Conservation (phyloP, 208 protist species). For the Wallacemonas sp. region DNA sequence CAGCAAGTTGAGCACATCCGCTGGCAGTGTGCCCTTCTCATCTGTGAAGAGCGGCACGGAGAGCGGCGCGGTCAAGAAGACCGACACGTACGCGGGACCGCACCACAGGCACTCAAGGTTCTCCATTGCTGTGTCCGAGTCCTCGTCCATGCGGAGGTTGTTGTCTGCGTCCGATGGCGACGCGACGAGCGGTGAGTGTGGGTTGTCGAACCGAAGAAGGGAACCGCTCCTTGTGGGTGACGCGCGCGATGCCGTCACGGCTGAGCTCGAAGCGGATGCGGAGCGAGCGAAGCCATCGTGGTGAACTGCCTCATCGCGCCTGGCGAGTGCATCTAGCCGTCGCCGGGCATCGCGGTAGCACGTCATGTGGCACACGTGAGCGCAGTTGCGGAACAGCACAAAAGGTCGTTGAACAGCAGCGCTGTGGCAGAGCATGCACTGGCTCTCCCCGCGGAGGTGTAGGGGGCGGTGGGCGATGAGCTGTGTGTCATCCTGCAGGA, state of each 20-base stretch:
- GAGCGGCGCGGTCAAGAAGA: conserved; percentile 17
- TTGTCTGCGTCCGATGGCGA: too few species aligned
- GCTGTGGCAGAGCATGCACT: conserved; percentile 33
- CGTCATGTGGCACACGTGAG: conserved; percentile 38
- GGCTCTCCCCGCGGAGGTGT: not conserved
- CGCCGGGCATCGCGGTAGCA: conserved; percentile 31
- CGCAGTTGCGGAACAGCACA: conserved; percentile 38
- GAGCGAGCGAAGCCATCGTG: not conserved
- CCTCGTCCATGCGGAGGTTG: too few species aligned
- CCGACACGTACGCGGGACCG: conserved; percentile 10
- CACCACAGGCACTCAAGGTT: conserved; percentile 24
- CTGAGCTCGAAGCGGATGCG: not conserved
- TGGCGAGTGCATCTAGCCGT: not conserved
- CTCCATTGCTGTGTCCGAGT: too few species aligned
- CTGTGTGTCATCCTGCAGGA: conserved; percentile 14
- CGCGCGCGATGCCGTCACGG: not conserved
- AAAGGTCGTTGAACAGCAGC: conserved; percentile 30
- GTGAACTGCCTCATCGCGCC: not conserved
- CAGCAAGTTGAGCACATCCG: conserved; percentile 13
- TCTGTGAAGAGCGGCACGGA: conserved; percentile 4
- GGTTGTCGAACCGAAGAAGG: not conserved
- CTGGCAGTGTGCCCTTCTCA: not conserved
- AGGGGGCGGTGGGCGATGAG: not conserved
- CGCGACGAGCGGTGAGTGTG: too few species aligned
- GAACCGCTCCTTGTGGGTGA: too few species aligned